Percentiles rank a stretch among this genome's conserved stretches.
Conservation (phyloP, 495 filamentous ascomycete species). For the Cercophora newfieldiana region DNA sequence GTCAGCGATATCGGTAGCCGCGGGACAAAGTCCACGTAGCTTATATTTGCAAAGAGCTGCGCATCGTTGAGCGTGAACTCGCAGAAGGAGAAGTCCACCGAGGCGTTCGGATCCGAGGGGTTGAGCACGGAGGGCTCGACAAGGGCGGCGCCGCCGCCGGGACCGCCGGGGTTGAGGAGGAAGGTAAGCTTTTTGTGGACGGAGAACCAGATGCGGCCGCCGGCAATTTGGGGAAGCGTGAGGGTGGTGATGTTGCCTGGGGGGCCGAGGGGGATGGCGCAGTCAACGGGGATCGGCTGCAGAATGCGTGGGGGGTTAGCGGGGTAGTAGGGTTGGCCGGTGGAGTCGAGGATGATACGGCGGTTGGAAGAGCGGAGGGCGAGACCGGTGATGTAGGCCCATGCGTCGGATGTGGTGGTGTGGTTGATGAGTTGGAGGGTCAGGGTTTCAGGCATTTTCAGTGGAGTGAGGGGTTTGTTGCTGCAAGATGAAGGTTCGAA, state of each 20-base stretch:
- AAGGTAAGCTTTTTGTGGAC: conserved; percentile 60
- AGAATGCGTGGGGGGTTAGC: conserved; percentile 37
- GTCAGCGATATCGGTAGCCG: conserved; percentile 66
- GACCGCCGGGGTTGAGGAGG: conserved; percentile 62
- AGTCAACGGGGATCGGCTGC: conserved; percentile 57
- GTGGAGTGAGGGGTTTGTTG: neutral
- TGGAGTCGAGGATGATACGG: conserved; percentile 40
- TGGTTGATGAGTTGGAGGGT: conserved; percentile 41
- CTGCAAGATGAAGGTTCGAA: no score
- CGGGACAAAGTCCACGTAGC: conserved; percentile 71
- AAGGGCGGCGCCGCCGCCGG: conserved; percentile 52
- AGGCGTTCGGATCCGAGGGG: conserved; percentile 64
- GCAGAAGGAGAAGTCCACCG: conserved; percentile 66
- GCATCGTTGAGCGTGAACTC: conserved; percentile 72
- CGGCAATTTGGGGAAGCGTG: conserved; percentile 68
- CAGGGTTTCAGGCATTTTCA: conserved; percentile 42
- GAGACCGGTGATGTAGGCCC: conserved; percentile 48
- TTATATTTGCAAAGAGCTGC: conserved; percentile 78
- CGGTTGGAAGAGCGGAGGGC: conserved; percentile 38
- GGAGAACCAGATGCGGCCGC: conserved; percentile 71
- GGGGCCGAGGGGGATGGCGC: conserved; percentile 65
- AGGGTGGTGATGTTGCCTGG: conserved; percentile 60
- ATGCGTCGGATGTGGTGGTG: conserved; percentile 28
- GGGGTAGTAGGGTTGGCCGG: conserved; percentile 39
- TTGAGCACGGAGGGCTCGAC: conserved; percentile 78